A percentile compares a stretch with the other conserved stretches of the same genome.
Conservation (phyloP, 2,329 filamentous ascomycete genomes). For the Helminthosporium solani region DNA sequence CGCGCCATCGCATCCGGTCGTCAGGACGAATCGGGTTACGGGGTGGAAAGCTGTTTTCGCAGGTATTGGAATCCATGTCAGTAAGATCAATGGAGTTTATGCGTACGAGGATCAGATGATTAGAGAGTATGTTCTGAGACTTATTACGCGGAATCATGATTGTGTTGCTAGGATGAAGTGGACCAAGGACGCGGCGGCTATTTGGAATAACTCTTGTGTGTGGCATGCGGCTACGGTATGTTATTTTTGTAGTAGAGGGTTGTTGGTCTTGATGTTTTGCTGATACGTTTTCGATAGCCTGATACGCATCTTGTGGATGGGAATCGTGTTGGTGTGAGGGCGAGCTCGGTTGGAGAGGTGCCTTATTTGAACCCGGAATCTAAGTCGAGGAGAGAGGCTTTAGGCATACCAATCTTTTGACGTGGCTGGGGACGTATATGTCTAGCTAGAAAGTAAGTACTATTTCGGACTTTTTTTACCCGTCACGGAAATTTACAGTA, state of each 20-base stretch:
- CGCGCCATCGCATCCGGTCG: constrained; percentile 27
- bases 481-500: too few relatives aligned
- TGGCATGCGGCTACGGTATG: constrained; percentile 29
- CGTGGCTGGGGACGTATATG: too few relatives aligned
- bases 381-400: constrained; percentile 24
- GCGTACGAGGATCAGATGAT: constrained; percentile 41
- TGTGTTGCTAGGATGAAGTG: constrained; percentile 45
- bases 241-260: neutral
- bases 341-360: constrained; percentile 43
- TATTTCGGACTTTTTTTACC: too few relatives aligned
- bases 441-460: too few relatives aligned
- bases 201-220: constrained; percentile 43
- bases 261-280: too few relatives aligned
- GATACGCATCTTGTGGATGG: constrained; percentile 23
- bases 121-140: constrained; percentile 39
- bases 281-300: constrained; percentile 3
- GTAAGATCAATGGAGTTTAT: constrained; percentile 42
- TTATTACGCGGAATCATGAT: constrained; percentile 46
- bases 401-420: constrained; percentile 5
- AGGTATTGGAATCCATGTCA: constrained; percentile 32
- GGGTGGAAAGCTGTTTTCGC: constrained; percentile 40
- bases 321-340: constrained; percentile 37
- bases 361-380: constrained; percentile 43
- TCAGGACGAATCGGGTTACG: constrained; percentile 35
- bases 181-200: constrained; percentile 41